Evolutionary conservation across 2,329 filamentous ascomycete species (phyloP), one percentile per base, ranked within the genome.

Genomic region (Ophiostoma ips): DNA sequence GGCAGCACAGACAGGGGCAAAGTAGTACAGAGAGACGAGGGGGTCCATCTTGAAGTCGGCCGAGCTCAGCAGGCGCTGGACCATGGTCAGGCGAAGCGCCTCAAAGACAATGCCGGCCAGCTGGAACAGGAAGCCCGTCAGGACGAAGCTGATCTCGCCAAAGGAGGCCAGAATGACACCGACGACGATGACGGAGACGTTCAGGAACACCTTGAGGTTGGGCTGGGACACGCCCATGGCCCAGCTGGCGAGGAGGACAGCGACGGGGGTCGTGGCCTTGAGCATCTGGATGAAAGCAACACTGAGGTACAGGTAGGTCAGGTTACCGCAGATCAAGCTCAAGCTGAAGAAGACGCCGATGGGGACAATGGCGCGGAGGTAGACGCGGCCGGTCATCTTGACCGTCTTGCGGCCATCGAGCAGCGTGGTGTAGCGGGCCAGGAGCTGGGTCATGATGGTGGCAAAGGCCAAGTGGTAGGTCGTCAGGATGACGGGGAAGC

Each of bases 241-340:
- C 90, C 92, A 96, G 58, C 87, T 87, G 37, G 87, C 84, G 58
- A 96, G 69, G 36, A 98, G 79, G 48, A 96, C 89, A 49, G 88
- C 89, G 53, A 96, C 89, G 15, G 92, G 92, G 31, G 87, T 96
- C 40, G 88, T 95, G 58, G 92, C 92, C 84, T 96, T 96, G 67
- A 96, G 81, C 90, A 96, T 96, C 75, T 96, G 90, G 62, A 96
- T 96, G 68, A 96, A 96, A 53, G 90, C 85, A 52, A 96, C 90
- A 58, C 84, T 92, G 54, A 96, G 79, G 68, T 95, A 95, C 50
- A 95, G 78, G 65, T 96, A 96, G 59, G 90, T 88, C 68, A 94
- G 70, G 72, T 96, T 96, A 63, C 89, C 88, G 68, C 88, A 95
- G 64, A 96, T 95, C 72, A 96, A 76, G 68, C 84, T 92, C 72